Conservation (phyloP, 805 yeast species). For the Suhomyces pyralidae region DNA sequence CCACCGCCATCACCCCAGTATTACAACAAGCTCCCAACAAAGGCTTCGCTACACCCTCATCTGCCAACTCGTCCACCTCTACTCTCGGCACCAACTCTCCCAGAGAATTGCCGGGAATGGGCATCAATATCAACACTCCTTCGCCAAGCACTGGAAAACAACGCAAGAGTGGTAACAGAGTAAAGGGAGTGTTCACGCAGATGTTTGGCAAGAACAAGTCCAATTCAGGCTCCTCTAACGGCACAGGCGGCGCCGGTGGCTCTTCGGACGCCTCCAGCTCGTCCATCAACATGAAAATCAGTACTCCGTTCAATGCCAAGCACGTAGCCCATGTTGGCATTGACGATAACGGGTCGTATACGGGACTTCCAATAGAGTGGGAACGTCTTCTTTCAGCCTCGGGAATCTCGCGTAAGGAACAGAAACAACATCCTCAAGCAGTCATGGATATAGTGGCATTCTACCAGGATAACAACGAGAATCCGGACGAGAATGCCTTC, state of each 20-base stretch:
- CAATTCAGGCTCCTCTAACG: slow-evolving; percentile 9
- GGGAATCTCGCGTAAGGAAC: slow-evolving; percentile 86
- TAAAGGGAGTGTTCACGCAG: slow-evolving; percentile 57
- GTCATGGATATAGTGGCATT: slow-evolving; percentile 88
- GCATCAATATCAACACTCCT: slow-evolving; percentile 10
- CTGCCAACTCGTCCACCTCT: slow-evolving; percentile 15
- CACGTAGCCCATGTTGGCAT: slow-evolving; percentile 93
- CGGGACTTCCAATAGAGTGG: slow-evolving; percentile 95
- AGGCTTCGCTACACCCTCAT: slow-evolving; percentile 9
- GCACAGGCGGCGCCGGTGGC: slow-evolving; percentile 8
- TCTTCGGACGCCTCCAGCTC: slow-evolving; percentile 20
- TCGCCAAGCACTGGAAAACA: slow-evolving; percentile 11
- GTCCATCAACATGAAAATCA: slow-evolving; percentile 54
- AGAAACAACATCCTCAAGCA: slow-evolving; percentile 88
- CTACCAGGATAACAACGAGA: slow-evolving; percentile 58
- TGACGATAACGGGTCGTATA: slow-evolving; percentile 82
- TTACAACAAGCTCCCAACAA: slow-evolving; percentile 16
- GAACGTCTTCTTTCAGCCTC: slow-evolving; percentile 74
- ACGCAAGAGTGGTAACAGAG: slow-evolving; percentile 48
- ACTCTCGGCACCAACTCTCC: slow-evolving; percentile 16
- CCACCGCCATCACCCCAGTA: slow-evolving; percentile 31
- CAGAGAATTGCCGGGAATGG: slow-evolving; percentile 22
- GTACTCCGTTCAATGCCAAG: slow-evolving; percentile 88
- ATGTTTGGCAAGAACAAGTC: slow-evolving; percentile 41
- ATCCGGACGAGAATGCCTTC: slow-evolving; percentile 43